Evolutionary conservation across 495 filamentous ascomycete genomes (phyloP).

Genomic region (Trichoderma reesei): DNA sequence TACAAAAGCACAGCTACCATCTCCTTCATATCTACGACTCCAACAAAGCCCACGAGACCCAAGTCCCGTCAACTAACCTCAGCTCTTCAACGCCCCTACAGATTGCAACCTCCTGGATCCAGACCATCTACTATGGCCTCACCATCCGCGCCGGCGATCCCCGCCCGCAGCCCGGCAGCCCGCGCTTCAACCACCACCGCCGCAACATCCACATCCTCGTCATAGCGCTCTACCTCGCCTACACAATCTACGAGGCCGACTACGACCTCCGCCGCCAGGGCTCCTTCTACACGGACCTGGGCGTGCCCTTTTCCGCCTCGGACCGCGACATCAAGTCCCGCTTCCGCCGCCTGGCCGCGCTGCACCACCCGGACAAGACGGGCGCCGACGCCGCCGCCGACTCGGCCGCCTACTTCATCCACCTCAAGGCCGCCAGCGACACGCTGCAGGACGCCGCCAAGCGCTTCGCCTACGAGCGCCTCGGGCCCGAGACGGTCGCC

Average conservation of each 20-base stretch:
- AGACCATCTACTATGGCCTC: slow-evolving; percentile 76
- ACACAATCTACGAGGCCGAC: slow-evolving; percentile 91
- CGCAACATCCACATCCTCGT: slow-evolving; percentile 74
- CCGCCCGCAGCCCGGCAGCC: slow-evolving; percentile 61
- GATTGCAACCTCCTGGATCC: slow-evolving; percentile 70
- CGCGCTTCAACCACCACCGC: slow-evolving; percentile 59
- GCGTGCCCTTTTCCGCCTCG: slow-evolving; percentile 53
- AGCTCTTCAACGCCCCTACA: slow-evolving; percentile 21
- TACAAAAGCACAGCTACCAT: too few species aligned
- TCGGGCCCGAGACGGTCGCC: slow-evolving; percentile 62
- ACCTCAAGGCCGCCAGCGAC: slow-evolving; percentile 74
- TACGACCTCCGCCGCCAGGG: slow-evolving; percentile 59
- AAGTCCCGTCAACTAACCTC: not conserved
- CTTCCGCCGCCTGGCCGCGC: slow-evolving; percentile 75
- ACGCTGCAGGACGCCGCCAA: slow-evolving; percentile 67
- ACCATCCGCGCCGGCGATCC: slow-evolving; percentile 87
- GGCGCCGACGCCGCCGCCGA: slow-evolving; percentile 17
- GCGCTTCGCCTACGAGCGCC: slow-evolving; percentile 88
- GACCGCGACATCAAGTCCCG: slow-evolving; percentile 73
- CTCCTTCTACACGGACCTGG: slow-evolving; percentile 69
- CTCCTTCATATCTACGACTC: not conserved
- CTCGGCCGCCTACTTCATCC: slow-evolving; percentile 58
- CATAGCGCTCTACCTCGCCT: slow-evolving; percentile 72
- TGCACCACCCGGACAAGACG: slow-evolving; percentile 85
- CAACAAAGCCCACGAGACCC: not conserved